Conservation (phyloP, 371 early-diverging fungal genomes). For the Mortierella polycephala region DNA sequence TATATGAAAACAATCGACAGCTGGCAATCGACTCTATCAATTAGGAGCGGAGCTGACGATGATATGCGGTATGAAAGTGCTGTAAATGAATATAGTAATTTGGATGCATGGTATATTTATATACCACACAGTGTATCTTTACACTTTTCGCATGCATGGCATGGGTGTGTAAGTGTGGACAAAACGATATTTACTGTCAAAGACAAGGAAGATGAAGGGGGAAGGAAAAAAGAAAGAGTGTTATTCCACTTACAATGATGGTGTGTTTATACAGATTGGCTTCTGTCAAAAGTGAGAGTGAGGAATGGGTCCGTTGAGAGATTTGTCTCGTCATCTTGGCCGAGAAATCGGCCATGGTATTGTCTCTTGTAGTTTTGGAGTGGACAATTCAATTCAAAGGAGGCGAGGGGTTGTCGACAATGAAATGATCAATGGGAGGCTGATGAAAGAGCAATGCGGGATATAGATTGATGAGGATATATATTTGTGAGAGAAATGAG, state of each 20-base stretch:
- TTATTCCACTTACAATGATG: slow-evolving; percentile 19
- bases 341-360: slow-evolving; percentile 42
- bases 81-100: too few species aligned
- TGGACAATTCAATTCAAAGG: background rate
- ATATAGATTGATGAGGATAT: background rate
- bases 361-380: background rate
- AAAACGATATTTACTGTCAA: background rate
- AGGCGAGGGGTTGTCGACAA: too few species aligned
- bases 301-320: slow-evolving; percentile 15
- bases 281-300: slow-evolving; percentile 32
- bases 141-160: background rate
- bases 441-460: background rate
- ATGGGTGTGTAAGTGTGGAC: background rate
- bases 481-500: background rate
- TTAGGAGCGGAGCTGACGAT: too few species aligned
- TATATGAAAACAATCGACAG: too few species aligned
- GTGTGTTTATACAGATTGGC: slow-evolving; percentile 48
- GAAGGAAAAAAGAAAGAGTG: too few species aligned
- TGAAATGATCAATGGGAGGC: background rate
- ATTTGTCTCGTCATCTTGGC: slow-evolving; percentile 28
- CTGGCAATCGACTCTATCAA: too few species aligned
- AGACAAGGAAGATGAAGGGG: background rate
- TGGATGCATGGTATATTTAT: too few species aligned
- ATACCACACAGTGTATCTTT: too few species aligned
- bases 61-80: too few species aligned